A percentile compares a stretch with the other conserved stretches of the same genome.
Evolutionary conservation across 768 basidiomycete species (phyloP).

Genomic region (Jaapia argillacea): DNA sequence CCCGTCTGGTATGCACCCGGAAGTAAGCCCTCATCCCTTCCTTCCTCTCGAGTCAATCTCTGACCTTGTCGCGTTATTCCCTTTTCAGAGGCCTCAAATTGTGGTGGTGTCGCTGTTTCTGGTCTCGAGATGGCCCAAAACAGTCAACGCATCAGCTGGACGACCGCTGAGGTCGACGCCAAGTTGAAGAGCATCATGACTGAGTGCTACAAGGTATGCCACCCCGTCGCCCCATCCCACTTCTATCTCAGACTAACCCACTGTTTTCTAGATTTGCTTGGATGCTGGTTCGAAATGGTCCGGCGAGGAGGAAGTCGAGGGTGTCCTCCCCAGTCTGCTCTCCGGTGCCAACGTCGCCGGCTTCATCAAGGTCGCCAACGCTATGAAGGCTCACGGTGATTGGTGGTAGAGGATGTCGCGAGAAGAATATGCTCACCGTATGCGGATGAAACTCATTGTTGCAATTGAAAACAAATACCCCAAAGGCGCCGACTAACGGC

Average conservation of each 20-base stretch:
- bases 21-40: constrained; percentile 33
- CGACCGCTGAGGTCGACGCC: constrained; percentile 49
- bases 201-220: constrained; percentile 40
- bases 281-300: constrained; percentile 49
- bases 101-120: constrained; percentile 70
- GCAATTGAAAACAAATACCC: too few relatives aligned
- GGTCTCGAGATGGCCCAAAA: constrained; percentile 79
- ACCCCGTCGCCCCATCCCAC: background rate
- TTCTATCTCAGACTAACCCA: background rate
- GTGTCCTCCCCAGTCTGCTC: constrained; percentile 40
- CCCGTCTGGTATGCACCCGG: constrained; percentile 67
- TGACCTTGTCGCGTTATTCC: constrained; percentile 4
- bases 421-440: too few relatives aligned
- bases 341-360: constrained; percentile 67
- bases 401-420: too few relatives aligned
- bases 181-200: constrained; percentile 68
- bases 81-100: constrained; percentile 40
- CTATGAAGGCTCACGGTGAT: constrained; percentile 67
- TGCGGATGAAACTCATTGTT: too few relatives aligned
- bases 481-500: too few relatives aligned
- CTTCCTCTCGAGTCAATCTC: background rate
- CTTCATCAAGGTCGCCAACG: constrained; percentile 61
- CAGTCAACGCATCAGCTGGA: constrained; percentile 56
- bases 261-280: constrained; percentile 34
- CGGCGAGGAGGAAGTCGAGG: constrained; percentile 29